Evolutionary conservation across 768 basidiomycete species (phyloP).

Genomic region (Pleurotus pulmonarius): DNA sequence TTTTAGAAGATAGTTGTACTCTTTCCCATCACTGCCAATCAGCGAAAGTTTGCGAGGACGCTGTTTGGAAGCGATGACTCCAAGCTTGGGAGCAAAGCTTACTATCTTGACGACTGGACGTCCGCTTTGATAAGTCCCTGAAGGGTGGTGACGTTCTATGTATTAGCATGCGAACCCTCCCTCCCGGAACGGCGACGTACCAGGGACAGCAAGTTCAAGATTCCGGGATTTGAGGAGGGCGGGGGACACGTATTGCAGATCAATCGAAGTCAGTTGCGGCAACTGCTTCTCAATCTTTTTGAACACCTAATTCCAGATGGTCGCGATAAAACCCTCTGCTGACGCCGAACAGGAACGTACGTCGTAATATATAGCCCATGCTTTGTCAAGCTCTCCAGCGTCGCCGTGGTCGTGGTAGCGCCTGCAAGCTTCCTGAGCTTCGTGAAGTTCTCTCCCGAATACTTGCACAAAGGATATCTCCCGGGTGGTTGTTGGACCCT

Average conservation of each 20-base stretch:
- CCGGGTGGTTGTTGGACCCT: conserved; percentile 92
- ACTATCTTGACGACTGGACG: conserved; percentile 76
- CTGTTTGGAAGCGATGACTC: conserved; percentile 97
- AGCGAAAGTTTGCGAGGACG: conserved; percentile 85
- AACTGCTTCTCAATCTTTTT: conserved; percentile 94
- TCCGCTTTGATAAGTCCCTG: conserved; percentile 91
- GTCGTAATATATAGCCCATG: conserved; percentile 98
- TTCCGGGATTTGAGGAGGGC: conserved; percentile 83
- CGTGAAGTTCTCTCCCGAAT: conserved; percentile 87
- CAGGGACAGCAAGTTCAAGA: conserved; percentile 92
- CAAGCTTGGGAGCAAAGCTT: conserved; percentile 84
- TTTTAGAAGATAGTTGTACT: conserved; percentile 90
- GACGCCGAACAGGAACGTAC: conserved; percentile 37
- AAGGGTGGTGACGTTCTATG: background rate
- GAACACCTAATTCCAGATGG: conserved; percentile 62
- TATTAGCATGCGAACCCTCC: background rate
- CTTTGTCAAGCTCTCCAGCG: conserved; percentile 86
- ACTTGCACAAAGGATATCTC: conserved; percentile 95
- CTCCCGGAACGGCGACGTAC: conserved; percentile 32
- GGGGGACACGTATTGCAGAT: conserved; percentile 97
- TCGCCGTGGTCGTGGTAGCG: conserved; percentile 86
- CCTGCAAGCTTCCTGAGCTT: conserved; percentile 88
- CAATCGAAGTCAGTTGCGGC: conserved; percentile 82
- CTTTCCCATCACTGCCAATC: conserved; percentile 87
- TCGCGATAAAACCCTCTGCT: background rate